Percentiles rank a stretch among this genome's conserved stretches.
Evolutionary conservation across 2,329 filamentous ascomycete species (phyloP).

Genomic region (Colletotrichum lupini): DNA sequence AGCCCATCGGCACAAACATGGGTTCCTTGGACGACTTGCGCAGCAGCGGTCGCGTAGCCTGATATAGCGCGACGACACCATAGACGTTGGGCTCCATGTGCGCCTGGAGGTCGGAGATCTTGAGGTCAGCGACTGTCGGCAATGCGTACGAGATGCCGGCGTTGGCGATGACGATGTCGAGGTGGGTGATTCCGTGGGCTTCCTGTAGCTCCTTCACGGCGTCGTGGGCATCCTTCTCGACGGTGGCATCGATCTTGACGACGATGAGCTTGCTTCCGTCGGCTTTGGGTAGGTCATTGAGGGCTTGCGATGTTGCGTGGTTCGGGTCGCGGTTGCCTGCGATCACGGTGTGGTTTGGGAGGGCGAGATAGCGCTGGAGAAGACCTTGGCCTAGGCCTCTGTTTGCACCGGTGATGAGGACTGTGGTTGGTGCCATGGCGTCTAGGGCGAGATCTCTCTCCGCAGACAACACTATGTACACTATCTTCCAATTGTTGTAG

Average conservation of each 20-base stretch:
- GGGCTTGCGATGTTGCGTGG: constrained; percentile 37
- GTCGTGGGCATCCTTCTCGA: constrained; percentile 44
- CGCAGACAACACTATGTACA: neutral
- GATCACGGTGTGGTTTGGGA: constrained; percentile 65
- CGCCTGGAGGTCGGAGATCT: constrained; percentile 48
- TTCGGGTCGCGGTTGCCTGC: constrained; percentile 49
- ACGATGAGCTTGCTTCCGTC: constrained; percentile 47
- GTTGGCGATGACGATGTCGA: constrained; percentile 65
- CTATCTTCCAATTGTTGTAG: accelerated
- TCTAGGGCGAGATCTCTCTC: neutral
- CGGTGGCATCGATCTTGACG: constrained; percentile 52
- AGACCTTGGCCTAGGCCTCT: constrained; percentile 51
- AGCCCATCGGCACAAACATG: neutral
- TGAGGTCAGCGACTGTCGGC: constrained; percentile 44
- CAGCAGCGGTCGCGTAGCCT: constrained; percentile 43
- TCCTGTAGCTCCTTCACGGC: constrained; percentile 45
- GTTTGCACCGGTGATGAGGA: constrained; percentile 51
- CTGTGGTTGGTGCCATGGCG: neutral
- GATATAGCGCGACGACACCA: constrained; percentile 30
- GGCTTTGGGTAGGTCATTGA: constrained; percentile 47
- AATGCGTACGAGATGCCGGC: constrained; percentile 53
- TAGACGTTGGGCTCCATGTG: constrained; percentile 54
- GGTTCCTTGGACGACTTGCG: constrained; percentile 9
- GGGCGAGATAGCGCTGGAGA: constrained; percentile 51
- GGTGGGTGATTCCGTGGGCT: constrained; percentile 47